Percentiles rank a stretch among this genome's conserved stretches.
These are phyloP conservation scores for Didymella pinodella DNA, from an alignment of 2,329 filamentous ascomycete species.

Conservation along the genomic window DNA sequence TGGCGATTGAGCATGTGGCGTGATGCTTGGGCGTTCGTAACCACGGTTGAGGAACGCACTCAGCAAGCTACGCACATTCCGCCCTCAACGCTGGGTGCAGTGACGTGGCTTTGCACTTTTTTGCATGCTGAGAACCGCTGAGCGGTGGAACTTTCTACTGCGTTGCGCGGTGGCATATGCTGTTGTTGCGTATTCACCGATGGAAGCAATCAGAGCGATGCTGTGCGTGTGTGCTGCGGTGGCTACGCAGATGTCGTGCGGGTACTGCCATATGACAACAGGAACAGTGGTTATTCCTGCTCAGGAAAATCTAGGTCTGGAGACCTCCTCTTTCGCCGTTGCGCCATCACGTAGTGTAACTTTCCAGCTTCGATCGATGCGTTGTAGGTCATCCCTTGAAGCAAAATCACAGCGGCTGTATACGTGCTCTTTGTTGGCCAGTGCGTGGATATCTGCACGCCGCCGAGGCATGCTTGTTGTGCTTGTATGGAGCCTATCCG, in stretches of 20 bases:
- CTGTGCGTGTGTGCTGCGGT: neutral
- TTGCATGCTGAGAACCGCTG: neutral
- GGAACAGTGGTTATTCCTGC: neutral
- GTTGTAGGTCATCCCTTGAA: neutral
- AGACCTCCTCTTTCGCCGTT: neutral
- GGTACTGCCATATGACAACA: neutral
- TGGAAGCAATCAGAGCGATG: neutral
- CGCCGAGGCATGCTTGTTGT: neutral
- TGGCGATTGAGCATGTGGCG: neutral
- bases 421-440: neutral
- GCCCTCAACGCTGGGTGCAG: neutral
- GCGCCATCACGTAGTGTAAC: neutral
- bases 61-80: neutral
- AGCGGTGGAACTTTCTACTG: neutral
- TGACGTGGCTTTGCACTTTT: neutral
- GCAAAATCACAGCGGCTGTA: neutral
- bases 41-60: neutral
- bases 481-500: neutral
- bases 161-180: neutral
- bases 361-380: neutral
- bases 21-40: neutral
- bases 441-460: neutral
- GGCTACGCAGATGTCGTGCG: neutral
- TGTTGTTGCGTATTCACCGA: neutral
- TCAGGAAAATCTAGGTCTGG: neutral